Evolutionary conservation across 163 green algal genomes (phyloP).

Genomic region (Chlamydomonas reinhardtii): DNA sequence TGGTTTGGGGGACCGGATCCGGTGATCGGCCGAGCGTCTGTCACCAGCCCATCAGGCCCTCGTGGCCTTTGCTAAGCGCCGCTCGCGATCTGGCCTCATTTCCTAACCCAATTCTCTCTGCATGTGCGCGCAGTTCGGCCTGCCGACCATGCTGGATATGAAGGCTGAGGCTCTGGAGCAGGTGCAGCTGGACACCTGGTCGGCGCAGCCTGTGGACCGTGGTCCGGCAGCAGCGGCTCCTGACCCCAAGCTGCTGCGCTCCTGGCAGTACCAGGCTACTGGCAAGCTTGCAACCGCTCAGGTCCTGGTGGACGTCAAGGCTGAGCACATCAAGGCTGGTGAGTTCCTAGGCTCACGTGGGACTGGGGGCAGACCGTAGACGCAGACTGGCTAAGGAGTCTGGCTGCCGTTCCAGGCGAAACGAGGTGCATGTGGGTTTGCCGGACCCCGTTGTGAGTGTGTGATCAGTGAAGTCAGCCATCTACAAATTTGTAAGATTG

Average conservation of each 20-base stretch:
- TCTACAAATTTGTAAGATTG: too few relatives aligned
- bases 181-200: slow-evolving; percentile 55
- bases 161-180: slow-evolving; percentile 54
- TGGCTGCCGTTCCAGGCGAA: too few relatives aligned
- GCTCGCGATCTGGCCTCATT: neutral
- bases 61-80: too few relatives aligned
- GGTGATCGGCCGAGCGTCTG: too few relatives aligned
- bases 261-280: slow-evolving; percentile 68
- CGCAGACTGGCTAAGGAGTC: too few relatives aligned
- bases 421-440: too few relatives aligned
- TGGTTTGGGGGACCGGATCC: too few relatives aligned
- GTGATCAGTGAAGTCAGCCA: too few relatives aligned
- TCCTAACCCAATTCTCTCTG: neutral
- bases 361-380: too few relatives aligned
- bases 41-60: too few relatives aligned
- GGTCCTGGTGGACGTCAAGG: slow-evolving; percentile 58
- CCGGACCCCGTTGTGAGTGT: too few relatives aligned
- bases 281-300: slow-evolving; percentile 55
- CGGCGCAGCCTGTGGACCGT: slow-evolving; percentile 56
- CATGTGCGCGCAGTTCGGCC: slow-evolving; percentile 2
- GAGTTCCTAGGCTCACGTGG: too few relatives aligned
- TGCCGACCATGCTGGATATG: slow-evolving; percentile 37
- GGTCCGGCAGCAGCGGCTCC: slow-evolving; percentile 46
- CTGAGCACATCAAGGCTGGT: slow-evolving; percentile 60
- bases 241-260: slow-evolving; percentile 47